phyloP scores from a whole-genome alignment of 306 rosid species.

The Quercus gilva region DNA sequence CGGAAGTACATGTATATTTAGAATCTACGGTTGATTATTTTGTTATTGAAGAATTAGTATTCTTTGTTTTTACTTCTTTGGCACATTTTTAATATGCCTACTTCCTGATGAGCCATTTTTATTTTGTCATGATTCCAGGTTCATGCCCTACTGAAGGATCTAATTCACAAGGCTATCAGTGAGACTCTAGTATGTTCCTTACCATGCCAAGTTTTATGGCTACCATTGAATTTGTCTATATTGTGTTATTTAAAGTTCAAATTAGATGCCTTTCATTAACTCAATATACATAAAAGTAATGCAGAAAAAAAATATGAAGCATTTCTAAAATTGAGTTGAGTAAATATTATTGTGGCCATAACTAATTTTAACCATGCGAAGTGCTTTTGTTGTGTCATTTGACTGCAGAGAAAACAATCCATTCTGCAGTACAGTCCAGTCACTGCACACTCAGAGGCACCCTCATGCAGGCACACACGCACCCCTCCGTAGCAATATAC shows the following conservation, averaged over 20 bases:
- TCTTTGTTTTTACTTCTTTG: too few species aligned
- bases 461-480: too few species aligned
- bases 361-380: background rate
- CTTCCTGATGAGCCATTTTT: conserved; percentile 16
- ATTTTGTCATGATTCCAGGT: conserved; percentile 47
- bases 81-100: too few species aligned
- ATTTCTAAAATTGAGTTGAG: background rate
- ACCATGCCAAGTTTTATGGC: conserved; percentile 7
- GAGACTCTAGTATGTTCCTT: conserved; percentile 67
- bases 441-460: too few species aligned
- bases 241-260: background rate
- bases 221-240: conserved; percentile 8
- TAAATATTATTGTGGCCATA: background rate
- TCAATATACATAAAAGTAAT: background rate
- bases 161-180: conserved; percentile 73
- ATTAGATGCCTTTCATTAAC: background rate
- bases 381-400: background rate
- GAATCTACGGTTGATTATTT: too few species aligned
- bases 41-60: too few species aligned
- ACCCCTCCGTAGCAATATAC: too few species aligned
- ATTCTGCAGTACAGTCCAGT: too few species aligned
- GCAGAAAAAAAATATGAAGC: background rate
- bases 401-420: too few species aligned
- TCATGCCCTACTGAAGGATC: conserved; percentile 67
- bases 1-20: too few species aligned